Evolutionary conservation across 2,329 filamentous ascomycete species (phyloP), one percentile per base, ranked within the genome.

Genomic region (Xylaria sp.): DNA sequence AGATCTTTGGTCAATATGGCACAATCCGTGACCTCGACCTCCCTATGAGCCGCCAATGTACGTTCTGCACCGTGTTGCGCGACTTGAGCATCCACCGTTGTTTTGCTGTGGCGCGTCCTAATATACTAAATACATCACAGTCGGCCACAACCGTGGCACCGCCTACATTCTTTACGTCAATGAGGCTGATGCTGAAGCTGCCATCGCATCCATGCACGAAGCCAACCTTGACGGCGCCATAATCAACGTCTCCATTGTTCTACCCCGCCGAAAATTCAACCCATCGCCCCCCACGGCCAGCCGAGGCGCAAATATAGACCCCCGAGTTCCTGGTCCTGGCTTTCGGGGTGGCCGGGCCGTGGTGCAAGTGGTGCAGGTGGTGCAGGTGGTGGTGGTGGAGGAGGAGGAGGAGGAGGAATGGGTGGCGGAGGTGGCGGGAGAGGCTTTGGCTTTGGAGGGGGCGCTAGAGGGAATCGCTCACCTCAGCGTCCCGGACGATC

Each of bases 171-270:
- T 97, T 43, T 99, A 90, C 78, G 82, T 87, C 57, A 84, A 90
- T 68, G 87, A 93, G 67, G 82, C 86, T 52, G 90, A 94, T 67
- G 94, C 95, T 23, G 92, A 97, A 78, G 83, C 88, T 14, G 95
- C 95, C 28, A 96, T 97, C 70, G 88, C 94, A 17, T 92, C 96
- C 75, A 98, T 99, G 95, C 95, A 99, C 77, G 95, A 99, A 79
- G 92, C 92, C n/a, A 92, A 96, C 73, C 80, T 97, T 28, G 94
- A 97, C 76, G 93, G 93, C 54, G 87, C 89, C 21, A 83, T 88
- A 40, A 89, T 97, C 72, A 90, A 90, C 72, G 94, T 97, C 51
- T 95, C 92, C 46, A 95, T 97, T 68, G 92, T 97, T 25, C 82
- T 96, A 37, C 92, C 92, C 0, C 87, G 91, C 52, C 88, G 91